Conservation (phyloP, 2,329 filamentous ascomycete genomes). For the Aspergillus oerlinghausenensis region DNA sequence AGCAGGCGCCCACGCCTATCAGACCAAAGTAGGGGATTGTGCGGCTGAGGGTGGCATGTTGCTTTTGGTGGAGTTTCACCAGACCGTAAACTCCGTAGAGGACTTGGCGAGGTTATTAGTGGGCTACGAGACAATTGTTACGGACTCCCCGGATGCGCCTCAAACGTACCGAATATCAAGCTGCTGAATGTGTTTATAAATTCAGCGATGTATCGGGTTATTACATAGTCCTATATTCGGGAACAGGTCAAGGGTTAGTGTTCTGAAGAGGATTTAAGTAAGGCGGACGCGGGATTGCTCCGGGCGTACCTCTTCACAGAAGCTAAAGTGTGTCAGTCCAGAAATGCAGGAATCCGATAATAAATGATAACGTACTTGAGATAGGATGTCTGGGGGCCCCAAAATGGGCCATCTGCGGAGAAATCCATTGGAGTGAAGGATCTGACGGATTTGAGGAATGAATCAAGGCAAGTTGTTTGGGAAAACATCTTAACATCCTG, state of each 20-base stretch:
- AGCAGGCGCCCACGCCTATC: conserved; percentile 31
- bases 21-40: conserved; percentile 37
- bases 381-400: conserved; percentile 27
- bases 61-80: conserved; percentile 17
- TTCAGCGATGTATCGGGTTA: conserved; percentile 43
- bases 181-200: conserved; percentile 46
- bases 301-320: conserved; percentile 25
- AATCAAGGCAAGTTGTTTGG: neutral
- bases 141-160: neutral
- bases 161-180: conserved; percentile 28
- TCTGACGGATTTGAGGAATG: neutral
- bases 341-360: neutral
- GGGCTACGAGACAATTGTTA: neutral
- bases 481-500: neutral
- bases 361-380: conserved; percentile 19
- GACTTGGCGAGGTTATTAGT: conserved; percentile 20
- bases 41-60: conserved; percentile 19
- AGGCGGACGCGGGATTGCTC: neutral
- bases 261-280: neutral
- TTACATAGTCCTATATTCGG: conserved; percentile 31
- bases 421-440: neutral
- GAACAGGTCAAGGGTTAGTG: neutral
- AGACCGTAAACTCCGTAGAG: conserved; percentile 39
- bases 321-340: conserved; percentile 13
- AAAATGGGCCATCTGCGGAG: conserved; percentile 14